phyloP scores from a whole-genome alignment of 352 stramenopile species.

The Phytophthora colocasiae region DNA sequence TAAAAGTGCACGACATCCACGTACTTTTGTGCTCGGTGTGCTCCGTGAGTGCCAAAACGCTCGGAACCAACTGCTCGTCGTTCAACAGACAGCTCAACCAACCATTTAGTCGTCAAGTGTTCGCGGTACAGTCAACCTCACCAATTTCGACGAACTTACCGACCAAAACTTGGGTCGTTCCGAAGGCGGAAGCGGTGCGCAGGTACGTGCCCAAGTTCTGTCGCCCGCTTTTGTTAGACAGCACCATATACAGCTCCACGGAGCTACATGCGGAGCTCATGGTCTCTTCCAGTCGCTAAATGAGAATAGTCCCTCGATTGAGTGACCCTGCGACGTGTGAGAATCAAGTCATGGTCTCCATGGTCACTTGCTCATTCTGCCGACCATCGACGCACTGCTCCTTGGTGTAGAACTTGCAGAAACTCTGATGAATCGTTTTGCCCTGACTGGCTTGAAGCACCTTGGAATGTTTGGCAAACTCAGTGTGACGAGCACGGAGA shows the following conservation, averaged over 20 bases:
- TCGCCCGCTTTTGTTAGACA: conserved; percentile 74
- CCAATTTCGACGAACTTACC: conserved; percentile 40
- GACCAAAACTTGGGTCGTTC: conserved; percentile 74
- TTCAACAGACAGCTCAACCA: conserved; percentile 5
- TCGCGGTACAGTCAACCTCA: conserved; percentile 7
- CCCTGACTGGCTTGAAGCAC: conserved; percentile 54
- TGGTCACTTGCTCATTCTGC: conserved; percentile 39
- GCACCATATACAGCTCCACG: conserved; percentile 70
- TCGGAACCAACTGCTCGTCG: conserved; percentile 64
- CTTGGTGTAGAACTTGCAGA: conserved; percentile 72
- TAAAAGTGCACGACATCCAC: conserved; percentile 79
- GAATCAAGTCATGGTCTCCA: conserved; percentile 37
- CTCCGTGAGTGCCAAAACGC: conserved; percentile 82
- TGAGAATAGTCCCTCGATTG: conserved; percentile 11
- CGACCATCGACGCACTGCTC: conserved; percentile 57
- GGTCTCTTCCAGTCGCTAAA: conserved; percentile 29
- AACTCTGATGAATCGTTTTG: conserved; percentile 53
- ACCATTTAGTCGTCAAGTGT: conserved; percentile 6
- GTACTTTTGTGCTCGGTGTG: conserved; percentile 83
- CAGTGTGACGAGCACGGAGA: conserved; percentile 15
- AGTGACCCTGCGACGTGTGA: conserved; percentile 41
- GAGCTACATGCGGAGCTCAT: conserved; percentile 19
- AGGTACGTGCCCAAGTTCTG: conserved; percentile 86
- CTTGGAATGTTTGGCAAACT: conserved; percentile 66
- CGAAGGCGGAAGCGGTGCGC: conserved; percentile 78